A percentile compares a stretch with the other conserved stretches of the same genome.
Conservation (phyloP, 106 monocot genomes). For the Dendrobium huoshanense region DNA sequence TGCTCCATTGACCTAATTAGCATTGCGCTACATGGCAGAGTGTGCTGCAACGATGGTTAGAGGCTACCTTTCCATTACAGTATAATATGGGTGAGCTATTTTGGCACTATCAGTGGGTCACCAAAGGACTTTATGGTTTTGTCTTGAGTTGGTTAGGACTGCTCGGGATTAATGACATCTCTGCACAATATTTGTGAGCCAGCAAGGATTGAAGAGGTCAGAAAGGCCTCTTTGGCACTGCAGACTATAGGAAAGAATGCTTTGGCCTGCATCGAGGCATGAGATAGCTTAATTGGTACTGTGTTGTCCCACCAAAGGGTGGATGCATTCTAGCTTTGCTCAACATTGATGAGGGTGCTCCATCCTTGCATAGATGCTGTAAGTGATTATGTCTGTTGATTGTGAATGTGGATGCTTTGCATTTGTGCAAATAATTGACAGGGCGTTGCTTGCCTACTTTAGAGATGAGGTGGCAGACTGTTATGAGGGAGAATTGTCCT, state of each 20-base stretch:
- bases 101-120: no score
- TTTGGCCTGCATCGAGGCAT: neutral
- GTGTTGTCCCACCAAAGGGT: neutral
- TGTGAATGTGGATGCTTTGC: neutral
- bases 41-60: no score
- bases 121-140: no score
- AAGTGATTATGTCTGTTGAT: neutral
- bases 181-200: neutral
- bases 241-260: neutral
- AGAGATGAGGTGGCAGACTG: neutral
- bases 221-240: neutral
- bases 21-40: no score
- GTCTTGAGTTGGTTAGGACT: no score
- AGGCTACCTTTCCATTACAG: no score
- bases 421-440: neutral
- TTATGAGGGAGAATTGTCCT: neutral
- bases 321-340: neutral
- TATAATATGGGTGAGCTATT: no score
- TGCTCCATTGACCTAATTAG: neutral
- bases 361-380: neutral
- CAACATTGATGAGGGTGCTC: neutral
- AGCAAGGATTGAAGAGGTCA: no score
- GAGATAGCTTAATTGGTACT: neutral
- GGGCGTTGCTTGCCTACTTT: neutral
- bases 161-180: no score